Percentiles rank a stretch among this genome's conserved stretches.
phyloP scores from a whole-genome alignment of 1,284 basidiomycete species.

The Pseudozyma tsukubaensis region DNA sequence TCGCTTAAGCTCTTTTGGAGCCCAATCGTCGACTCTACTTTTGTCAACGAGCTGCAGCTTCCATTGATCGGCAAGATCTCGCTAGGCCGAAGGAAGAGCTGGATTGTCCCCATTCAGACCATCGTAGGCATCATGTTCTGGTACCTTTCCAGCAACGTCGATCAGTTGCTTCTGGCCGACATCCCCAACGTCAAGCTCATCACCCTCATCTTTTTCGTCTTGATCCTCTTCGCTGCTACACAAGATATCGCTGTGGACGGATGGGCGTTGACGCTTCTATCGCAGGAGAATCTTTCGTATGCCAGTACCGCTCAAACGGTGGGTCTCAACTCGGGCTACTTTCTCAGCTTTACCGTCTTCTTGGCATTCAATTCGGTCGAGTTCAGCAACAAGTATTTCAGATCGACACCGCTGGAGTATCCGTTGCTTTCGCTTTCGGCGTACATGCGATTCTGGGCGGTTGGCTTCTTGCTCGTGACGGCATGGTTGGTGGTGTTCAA shows the following conservation, averaged over 20 bases:
- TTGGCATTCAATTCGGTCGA: constrained; percentile 94
- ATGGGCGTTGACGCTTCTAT: constrained; percentile 96
- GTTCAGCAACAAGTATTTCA: constrained; percentile 84
- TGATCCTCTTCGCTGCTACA: constrained; percentile 92
- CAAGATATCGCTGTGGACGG: constrained; percentile 99
- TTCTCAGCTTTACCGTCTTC: constrained; percentile 96
- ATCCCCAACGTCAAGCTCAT: constrained; percentile 80
- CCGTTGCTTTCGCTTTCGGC: constrained; percentile 83
- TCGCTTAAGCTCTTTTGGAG: constrained; percentile 98
- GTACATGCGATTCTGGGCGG: constrained; percentile 88
- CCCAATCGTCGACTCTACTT: constrained; percentile 94
- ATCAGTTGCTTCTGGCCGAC: constrained; percentile 84
- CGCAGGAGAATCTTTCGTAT: constrained; percentile 92
- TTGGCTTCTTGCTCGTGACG: constrained; percentile 84
- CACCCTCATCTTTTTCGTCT: constrained; percentile 86
- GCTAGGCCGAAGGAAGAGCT: constrained; percentile 91
- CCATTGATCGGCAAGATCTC: constrained; percentile 47
- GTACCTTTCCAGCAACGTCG: constrained; percentile 83
- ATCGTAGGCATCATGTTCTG: constrained; percentile 89
- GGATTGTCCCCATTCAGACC: constrained; percentile 97
- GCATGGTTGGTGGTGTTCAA: constrained; percentile 88
- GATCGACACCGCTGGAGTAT: constrained; percentile 74
- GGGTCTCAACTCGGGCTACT: constrained; percentile 94
- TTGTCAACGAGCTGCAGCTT: constrained; percentile 74
- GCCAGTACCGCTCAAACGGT: constrained; percentile 98